Evolutionary conservation across 192 early-diverging fungal genomes (phyloP), one percentile per base, ranked within the genome.

Genomic region (Coemansia sp.): DNA sequence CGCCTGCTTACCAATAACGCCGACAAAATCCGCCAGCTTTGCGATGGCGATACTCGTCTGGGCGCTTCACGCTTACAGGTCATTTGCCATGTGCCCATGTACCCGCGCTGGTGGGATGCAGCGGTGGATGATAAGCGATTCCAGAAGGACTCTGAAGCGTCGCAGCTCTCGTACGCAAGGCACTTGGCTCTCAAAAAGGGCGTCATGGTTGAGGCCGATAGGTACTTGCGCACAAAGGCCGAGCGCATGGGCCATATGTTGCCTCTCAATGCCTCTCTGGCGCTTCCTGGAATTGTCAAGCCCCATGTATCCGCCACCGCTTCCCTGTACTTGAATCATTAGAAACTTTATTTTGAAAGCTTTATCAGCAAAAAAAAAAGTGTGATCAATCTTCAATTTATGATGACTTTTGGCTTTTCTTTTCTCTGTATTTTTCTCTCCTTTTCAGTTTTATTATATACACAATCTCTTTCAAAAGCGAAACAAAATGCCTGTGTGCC

Each of bases 1-100:
- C 87, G 93, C 0, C 76, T 99, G 61, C 77, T 99, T 57, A 99
- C 96, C 20, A 99, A 99, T 73, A 99, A 99, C 69, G 91, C 93
- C 0, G 92, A 95, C 74, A 99, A 99, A 84, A 92, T 97, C 62
- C 70, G 90, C 58, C 87, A 91, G 68, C 58, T 99, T 7, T 79
- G 88, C 33, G 79, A 77, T 13, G 85, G 85, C 61, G 89, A 88
- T 7, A 67, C 76, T 7, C 20, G 42, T 3, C 64, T 97, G 39
- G 85, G 87, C 45, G 86, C n/a, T n/a, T n/a, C n/a, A n/a, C n/a
- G n/a, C n/a, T n/a, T n/a, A n/a, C n/a, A n/a, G n/a, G n/a, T 99
- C 7, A 85, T 87, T 9, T 91, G 93, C 71, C 89, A 93, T 30
- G 86, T 93, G 20, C 87, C 91, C 6, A 99, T 99, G 96, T 77